Base-by-base conservation (phyloP, 257 asterid species). In the Solanum chmielewskii region DNA sequence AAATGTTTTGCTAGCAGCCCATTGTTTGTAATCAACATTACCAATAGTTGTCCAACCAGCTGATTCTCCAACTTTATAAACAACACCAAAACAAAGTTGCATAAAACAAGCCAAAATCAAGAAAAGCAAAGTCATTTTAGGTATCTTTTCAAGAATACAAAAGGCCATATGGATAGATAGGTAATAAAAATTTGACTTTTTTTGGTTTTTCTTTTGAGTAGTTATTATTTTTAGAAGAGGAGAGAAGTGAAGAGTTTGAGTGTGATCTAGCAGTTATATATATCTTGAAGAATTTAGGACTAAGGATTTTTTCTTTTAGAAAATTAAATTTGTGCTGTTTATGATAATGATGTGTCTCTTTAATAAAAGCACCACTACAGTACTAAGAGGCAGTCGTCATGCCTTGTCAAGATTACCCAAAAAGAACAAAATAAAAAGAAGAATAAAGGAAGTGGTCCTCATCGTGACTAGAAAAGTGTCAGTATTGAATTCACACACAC, bases 21-120 rank as follows among this genome's bases (percentile, higher is more conserved):
- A 96, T 3, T 82, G 87, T 90, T 89, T 93, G 91, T 96, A 96
- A 89, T 96, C 94, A 59, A 94, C 92, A 87, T 93, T 92, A 66
- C 97, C 98, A 82, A 95, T 91, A 47, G 95, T 96, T 16, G 98
- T 96, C 99, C 99, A 96, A 6, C 99, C 99, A 76, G 97, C 92
- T 16, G 93, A 89, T 59, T 94, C 99, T 86, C 99, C 99, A 73
- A 96, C 99, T 87, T 91, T 95, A 66, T 96, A 89, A 11, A 93
- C 93, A 21, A 33, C 94, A 21, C 93, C 93, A 52, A 41, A 71
- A 2, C 91, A 68, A 0, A 75, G 66, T 82, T 87, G 87, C 68
- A 90, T 5, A 59, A 83, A 74, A 41, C 11, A 86, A 78, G 56
- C 9, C 23, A 91, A 10, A 4, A 91, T 81, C 84, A 92, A 41